Evolutionary conservation across 352 stramenopile species (phyloP), one percentile per base, ranked within the genome.

Genomic region (Thalassiosira mediterranea): DNA sequence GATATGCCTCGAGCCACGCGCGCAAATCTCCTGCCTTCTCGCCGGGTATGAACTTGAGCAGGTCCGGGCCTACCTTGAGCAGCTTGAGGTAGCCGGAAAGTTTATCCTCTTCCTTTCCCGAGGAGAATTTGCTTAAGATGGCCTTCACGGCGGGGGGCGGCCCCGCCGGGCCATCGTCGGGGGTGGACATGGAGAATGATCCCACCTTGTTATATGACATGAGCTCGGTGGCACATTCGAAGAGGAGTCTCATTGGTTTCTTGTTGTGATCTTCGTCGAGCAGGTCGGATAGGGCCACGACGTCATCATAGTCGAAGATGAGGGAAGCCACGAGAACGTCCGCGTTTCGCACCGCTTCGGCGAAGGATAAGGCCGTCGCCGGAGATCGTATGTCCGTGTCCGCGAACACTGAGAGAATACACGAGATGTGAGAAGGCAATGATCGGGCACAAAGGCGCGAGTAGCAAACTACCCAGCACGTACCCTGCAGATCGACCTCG

Each of bases 261-360:
- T n/a, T 11, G 32, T 31, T 0, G 1, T 1, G 17, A 15, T 44
- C 8, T 44, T 44, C 8, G 15, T 44, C 66, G 76, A 13, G 91
- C 81, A 53, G 75, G 19, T 46, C 60, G 37, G 28, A 88, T 32
- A 94, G 79, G 0, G 66, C 68, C 5, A 79, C 42, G 2, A 79
- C 83, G 64, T 94, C 82, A 59, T 94, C 88, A 67, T 94, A 93
- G 56, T 94, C 88, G 71, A 94, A 94, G 29, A 94, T 80, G 4
- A 94, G 64, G 10, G 68, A 87, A 25, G 72, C 87, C 38, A 92
- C 82, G 63, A 94, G 89, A 46, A 77, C 75, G 70, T 94, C 84
- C 0, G 88, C 87, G 38, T 85, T 71, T 65, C 67, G 34, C 0
- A 94, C 17, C 8, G 83, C 79, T 34, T 57, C 7, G 11, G 47